Percentiles rank a stretch among this genome's conserved stretches.
These are phyloP conservation scores for Podospora anserina DNA, from an alignment of 495 filamentous ascomycete species.

Conservation along the genomic window DNA sequence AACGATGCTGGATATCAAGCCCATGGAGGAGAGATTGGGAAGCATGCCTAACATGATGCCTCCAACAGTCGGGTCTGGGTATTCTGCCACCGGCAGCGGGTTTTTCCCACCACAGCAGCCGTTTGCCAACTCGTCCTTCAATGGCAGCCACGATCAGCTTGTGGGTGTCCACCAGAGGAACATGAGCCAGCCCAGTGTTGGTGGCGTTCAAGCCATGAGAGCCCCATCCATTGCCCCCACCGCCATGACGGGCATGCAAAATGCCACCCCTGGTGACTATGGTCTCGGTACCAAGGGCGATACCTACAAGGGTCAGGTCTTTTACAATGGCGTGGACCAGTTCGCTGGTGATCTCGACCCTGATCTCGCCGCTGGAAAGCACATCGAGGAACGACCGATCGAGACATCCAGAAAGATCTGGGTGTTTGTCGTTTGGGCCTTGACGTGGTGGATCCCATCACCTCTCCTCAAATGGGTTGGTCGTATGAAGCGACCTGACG, in stretches of 20 bases:
- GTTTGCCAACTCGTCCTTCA: slow-evolving; percentile 56
- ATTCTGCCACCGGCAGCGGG: slow-evolving; percentile 61
- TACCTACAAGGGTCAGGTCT: slow-evolving; percentile 65
- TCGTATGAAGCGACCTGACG: slow-evolving; percentile 95
- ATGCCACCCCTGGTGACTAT: slow-evolving; percentile 70
- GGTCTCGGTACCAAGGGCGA: slow-evolving; percentile 86
- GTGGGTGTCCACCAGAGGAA: slow-evolving; percentile 54
- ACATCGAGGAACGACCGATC: slow-evolving; percentile 68
- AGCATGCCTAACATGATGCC: slow-evolving; percentile 50
- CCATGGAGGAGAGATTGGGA: slow-evolving; percentile 43
- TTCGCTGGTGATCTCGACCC: slow-evolving; percentile 60
- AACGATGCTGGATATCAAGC: slow-evolving; percentile 90
- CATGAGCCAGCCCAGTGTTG: slow-evolving; percentile 56
- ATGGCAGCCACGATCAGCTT: slow-evolving; percentile 70
- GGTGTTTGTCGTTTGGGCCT: slow-evolving; percentile 75
- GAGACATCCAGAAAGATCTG: slow-evolving; percentile 65
- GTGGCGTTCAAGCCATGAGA: slow-evolving; percentile 39
- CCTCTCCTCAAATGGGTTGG: slow-evolving; percentile 75
- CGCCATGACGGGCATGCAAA: slow-evolving; percentile 61
- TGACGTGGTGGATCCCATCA: slow-evolving; percentile 95
- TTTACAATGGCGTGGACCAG: slow-evolving; percentile 61
- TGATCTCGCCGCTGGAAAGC: slow-evolving; percentile 70
- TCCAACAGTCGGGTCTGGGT: slow-evolving; percentile 57
- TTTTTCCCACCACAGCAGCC: slow-evolving; percentile 65
- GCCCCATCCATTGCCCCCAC: slow-evolving; percentile 75